Conservation (phyloP, 495 filamentous ascomycete genomes). For the Hyaloscypha finlandica region DNA sequence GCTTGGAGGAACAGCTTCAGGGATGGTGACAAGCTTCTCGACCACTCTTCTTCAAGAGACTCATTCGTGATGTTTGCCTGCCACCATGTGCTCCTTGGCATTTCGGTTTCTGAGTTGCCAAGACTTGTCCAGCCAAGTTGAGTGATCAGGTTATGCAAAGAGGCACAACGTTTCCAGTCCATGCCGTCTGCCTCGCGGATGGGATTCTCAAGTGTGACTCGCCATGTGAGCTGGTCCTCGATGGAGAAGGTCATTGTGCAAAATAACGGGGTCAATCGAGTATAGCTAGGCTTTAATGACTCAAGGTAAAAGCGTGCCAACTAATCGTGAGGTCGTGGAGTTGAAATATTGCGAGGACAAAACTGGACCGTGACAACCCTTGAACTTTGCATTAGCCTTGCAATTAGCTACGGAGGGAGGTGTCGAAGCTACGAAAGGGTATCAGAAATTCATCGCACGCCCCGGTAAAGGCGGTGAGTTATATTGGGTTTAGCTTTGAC, state of each 20-base stretch:
- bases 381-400: background rate
- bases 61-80: slow-evolving; percentile 8
- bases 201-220: slow-evolving; percentile 37
- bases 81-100: slow-evolving; percentile 28
- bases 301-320: background rate
- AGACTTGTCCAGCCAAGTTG: slow-evolving; percentile 36
- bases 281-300: background rate
- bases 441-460: no score
- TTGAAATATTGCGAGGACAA: background rate
- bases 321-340: background rate
- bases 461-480: no score
- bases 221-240: slow-evolving; percentile 18
- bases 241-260: background rate
- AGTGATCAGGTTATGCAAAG: slow-evolving; percentile 45
- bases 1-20: slow-evolving; percentile 16
- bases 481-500: no score
- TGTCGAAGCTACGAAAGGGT: no score
- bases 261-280: background rate
- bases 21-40: background rate
- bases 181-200: slow-evolving; percentile 35
- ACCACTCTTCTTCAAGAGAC: slow-evolving; percentile 13
- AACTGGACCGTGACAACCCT: background rate
- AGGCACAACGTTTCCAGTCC: slow-evolving; percentile 43
- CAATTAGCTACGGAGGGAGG: no score
- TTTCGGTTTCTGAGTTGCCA: slow-evolving; percentile 9